phyloP scores from a whole-genome alignment of 768 basidiomycete genomes.

The Chalciporus chontae region DNA sequence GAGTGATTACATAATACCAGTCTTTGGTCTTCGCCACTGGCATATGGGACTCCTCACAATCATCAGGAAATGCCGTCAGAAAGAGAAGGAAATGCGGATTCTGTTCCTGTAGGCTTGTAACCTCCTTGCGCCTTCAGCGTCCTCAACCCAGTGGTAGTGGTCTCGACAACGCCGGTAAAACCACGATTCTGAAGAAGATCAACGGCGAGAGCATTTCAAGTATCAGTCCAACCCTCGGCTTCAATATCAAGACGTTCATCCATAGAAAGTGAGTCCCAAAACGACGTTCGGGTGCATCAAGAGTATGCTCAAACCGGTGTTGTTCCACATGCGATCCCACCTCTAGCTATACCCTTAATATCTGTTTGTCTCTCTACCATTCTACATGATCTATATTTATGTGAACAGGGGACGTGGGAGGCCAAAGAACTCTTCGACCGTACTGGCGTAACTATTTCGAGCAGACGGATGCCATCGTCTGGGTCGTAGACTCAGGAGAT shows the following conservation, averaged over 20 bases:
- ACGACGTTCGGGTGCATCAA: constrained; percentile 14
- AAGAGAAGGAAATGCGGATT: constrained; percentile 95
- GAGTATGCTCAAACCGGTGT: constrained; percentile 16
- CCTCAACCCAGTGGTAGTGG: constrained; percentile 53
- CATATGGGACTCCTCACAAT: constrained; percentile 98
- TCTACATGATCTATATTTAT: constrained; percentile 77
- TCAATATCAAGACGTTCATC: constrained; percentile 97
- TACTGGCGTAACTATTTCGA: constrained; percentile 99
- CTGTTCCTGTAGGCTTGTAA: constrained; percentile 72
- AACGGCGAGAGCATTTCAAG: constrained; percentile 86
- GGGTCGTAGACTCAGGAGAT: constrained; percentile 98
- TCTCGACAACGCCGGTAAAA: constrained; percentile 98
- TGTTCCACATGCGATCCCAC: constrained; percentile 26
- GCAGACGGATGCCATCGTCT: constrained; percentile 95
- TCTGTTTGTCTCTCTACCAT: constrained; percentile 31
- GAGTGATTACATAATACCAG: not conserved
- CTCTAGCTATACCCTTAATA: constrained; percentile 41
- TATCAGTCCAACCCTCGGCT: constrained; percentile 92
- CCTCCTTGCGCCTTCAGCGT: constrained; percentile 4
- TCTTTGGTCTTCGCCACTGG: too few species aligned
- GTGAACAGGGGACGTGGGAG: constrained; percentile 91
- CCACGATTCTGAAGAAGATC: constrained; percentile 93
- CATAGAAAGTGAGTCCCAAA: constrained; percentile 70
- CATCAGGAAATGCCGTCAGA: constrained; percentile 92
- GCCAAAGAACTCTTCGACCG: constrained; percentile 90